These are phyloP conservation scores for Alnus glutinosa DNA, from an alignment of 306 rosid genomes.

Conservation along the genomic window DNA sequence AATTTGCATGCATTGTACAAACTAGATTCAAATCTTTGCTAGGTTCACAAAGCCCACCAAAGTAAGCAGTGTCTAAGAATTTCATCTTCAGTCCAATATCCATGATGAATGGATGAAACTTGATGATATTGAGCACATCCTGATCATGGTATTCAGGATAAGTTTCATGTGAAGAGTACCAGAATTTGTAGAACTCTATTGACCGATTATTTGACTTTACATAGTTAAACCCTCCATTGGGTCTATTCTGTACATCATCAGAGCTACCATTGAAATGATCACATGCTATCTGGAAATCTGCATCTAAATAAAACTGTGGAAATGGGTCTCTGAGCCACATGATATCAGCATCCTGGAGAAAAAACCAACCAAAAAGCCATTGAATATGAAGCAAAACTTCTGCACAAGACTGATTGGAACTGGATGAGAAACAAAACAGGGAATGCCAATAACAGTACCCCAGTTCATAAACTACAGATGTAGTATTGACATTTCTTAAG, in stretches of 20 bases:
- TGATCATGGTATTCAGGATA: constrained; percentile 93
- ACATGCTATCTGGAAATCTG: constrained; percentile 92
- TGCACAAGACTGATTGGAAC: background rate
- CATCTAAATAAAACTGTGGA: constrained; percentile 65
- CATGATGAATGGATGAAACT: constrained; percentile 56
- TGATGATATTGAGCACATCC: constrained; percentile 90
- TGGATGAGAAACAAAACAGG: constrained; percentile 1
- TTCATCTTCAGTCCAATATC: constrained; percentile 65
- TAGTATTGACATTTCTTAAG: background rate
- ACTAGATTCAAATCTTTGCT: constrained; percentile 90
- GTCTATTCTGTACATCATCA: constrained; percentile 64
- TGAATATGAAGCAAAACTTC: constrained; percentile 14
- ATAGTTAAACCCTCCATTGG: constrained; percentile 92
- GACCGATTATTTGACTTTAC: constrained; percentile 85
- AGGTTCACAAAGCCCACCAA: constrained; percentile 97
- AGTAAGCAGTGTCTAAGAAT: constrained; percentile 84
- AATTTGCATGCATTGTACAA: constrained; percentile 97
- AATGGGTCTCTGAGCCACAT: constrained; percentile 99
- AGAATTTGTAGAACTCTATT: constrained; percentile 77
- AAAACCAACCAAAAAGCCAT: constrained; percentile 7
- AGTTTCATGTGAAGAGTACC: constrained; percentile 75
- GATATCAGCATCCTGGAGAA: constrained; percentile 86
- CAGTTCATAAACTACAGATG: background rate
- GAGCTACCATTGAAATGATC: constrained; percentile 76
- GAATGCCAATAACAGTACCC: background rate